Base-by-base conservation (phyloP, 495 filamentous ascomycete species). In the Lasiosphaeriaceae sp. region DNA sequence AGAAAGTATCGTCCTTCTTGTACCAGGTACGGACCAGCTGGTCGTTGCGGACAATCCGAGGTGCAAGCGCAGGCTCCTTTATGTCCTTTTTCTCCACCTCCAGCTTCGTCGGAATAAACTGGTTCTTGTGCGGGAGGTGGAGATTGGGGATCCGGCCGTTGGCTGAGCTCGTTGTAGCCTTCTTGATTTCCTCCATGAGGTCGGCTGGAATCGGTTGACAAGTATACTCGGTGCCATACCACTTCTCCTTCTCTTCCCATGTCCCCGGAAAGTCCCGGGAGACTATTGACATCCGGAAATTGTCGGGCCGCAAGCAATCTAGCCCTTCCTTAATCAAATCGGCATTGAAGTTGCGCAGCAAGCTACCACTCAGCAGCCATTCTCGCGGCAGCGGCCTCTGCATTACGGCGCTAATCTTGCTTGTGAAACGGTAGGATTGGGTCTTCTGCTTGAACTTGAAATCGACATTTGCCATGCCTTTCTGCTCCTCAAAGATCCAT, bases 1-100 rank as follows among this genome's bases (percentile, higher is more conserved):
- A 99, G 74, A 97, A 99, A 0, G 85, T 90, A 63, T 99, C 94
- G 62, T 99, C 94, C 73, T 97, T 97, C 80, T 99, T 99, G 74
- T 83, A 97, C 94, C 94, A 99, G n/a, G 89, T 84, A 29, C 94
- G 85, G 2, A 88, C 84, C 8, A 84, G 73, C 19, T 88, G 82
- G 59, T 96, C 94, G 64, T 95, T 90, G 59, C 93, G 87, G 56
- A 99, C 88, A 34, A 99, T 82, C 63, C 86, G 88, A 1, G 94
- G 94, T 16, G 84, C 78, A 55, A 88, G 83, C 4, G 83, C 74
- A 12, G 90, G 88, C 63, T 88, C 82, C 49, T 84, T 77, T 21
- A 90, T 81, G 35, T 94, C 90, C 71, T 90, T 96, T 75, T 92
- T 96, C 70, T 97, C 92, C 1, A 99, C 94, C 21, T 94, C 90